These are phyloP conservation scores for Coleophoma eucalyptorum DNA, from an alignment of 2,329 filamentous ascomycete species.

Conservation along the genomic window DNA sequence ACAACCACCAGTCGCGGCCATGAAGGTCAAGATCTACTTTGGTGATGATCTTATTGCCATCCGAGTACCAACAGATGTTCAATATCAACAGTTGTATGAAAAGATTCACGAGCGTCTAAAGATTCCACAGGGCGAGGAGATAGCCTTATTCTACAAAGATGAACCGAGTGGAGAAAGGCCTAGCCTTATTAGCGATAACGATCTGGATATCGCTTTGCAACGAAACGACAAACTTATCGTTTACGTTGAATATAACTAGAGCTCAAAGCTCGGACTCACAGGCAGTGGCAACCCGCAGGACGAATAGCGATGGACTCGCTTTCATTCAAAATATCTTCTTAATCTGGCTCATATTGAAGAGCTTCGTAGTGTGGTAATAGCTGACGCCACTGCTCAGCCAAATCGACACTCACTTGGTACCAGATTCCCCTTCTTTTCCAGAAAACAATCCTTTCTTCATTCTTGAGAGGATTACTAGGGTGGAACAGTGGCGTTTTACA, in stretches of 20 bases:
- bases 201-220: constrained; percentile 75
- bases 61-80: constrained; percentile 77
- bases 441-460: no score
- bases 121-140: constrained; percentile 62
- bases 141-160: constrained; percentile 83
- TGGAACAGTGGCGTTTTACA: no score
- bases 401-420: constrained; percentile 20
- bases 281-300: no score
- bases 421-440: background rate
- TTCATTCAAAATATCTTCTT: constrained; percentile 17
- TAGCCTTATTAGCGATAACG: constrained; percentile 72
- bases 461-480: no score
- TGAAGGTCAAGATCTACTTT: constrained; percentile 96
- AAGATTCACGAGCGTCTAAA: constrained; percentile 84
- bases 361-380: constrained; percentile 17
- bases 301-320: background rate
- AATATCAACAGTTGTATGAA: constrained; percentile 72
- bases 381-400: constrained; percentile 9
- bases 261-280: constrained; percentile 5
- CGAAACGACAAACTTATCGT: constrained; percentile 85
- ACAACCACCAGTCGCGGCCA: constrained; percentile 39
- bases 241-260: constrained; percentile 49
- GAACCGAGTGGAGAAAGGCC: constrained; percentile 67
- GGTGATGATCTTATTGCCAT: constrained; percentile 90
- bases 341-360: constrained; percentile 26